Evolutionary conservation across 2,329 filamentous ascomycete species (phyloP), one percentile per base, ranked within the genome.

Genomic region (Trichophyton rubrum): DNA sequence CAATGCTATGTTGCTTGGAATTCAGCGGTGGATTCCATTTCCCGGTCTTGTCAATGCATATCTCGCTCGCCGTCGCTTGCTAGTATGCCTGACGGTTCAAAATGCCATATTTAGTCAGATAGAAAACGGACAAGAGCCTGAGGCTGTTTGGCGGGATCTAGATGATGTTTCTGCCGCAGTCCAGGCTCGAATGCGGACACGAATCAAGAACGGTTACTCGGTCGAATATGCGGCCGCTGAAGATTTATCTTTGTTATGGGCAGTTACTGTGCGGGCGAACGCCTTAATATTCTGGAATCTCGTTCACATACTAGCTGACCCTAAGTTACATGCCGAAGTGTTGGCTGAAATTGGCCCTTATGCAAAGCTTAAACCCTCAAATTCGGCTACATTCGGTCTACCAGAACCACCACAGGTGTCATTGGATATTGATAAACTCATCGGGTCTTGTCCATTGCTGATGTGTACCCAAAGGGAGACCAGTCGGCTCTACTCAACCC

Each of bases 1-100:
- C 66, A 75, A 78, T 51, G 75, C 77, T 20, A 73, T 86, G 30
- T 72, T 80, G 2, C 73, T 79, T 8, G 83, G 83, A 0, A 67
- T 83, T 3, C 82, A 83, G 13, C 76, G 79, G 22, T 82, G 80
- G 74, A 68, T 79, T 17, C 82, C 82, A 2, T 72, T 81, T 27
- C 81, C 81, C 1, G 73, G 75, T 0, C 69, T 81, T 9, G 76
- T 76, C 2, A 70, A 73, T 30, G 79, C 81, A 8, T 75, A 80
- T 65, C 72, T 77, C 41, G 76, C 78, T 17, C 72, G 79, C 9
- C 70, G 72, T 30, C 72, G 74, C 55, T 65, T 80, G 30, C 67
- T 75, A 40, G 64, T 72, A 56, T 69, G 71, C 8, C 66, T 81
- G 49, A 69, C 73, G 3, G 70, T 73, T 15, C 74, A 76, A 15